phyloP scores from a whole-genome alignment of 2,329 filamentous ascomycete species.

The Incumbomyces delicatus region DNA sequence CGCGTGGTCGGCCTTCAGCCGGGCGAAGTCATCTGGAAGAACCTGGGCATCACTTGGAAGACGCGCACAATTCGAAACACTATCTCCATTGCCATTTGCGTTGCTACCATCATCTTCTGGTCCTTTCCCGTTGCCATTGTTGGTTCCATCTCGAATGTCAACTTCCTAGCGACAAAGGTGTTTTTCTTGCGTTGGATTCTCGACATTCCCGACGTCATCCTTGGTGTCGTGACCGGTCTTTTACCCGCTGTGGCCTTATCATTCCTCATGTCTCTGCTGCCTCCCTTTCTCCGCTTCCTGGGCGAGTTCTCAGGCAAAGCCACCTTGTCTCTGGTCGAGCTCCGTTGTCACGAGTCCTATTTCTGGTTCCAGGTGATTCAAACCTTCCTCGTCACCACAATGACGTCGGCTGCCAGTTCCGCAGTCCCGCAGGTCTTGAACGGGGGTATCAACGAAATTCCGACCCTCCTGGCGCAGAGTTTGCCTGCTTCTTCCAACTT shows the following conservation, averaged over 20 bases:
- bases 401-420: constrained; percentile 69
- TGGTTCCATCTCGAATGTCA: constrained; percentile 76
- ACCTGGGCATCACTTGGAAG: constrained; percentile 78
- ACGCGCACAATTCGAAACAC: constrained; percentile 66
- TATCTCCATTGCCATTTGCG: constrained; percentile 60
- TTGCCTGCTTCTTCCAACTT: constrained; percentile 84
- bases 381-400: constrained; percentile 77
- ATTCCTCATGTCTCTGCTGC: constrained; percentile 77
- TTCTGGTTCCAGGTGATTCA: constrained; percentile 70
- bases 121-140: constrained; percentile 67
- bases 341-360: constrained; percentile 84
- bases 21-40: constrained; percentile 75
- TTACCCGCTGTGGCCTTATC: constrained; percentile 70
- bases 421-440: constrained; percentile 54
- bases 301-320: constrained; percentile 74
- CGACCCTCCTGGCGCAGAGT: constrained; percentile 58
- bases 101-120: constrained; percentile 80
- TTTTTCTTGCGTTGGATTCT: constrained; percentile 66
- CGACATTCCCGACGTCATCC: constrained; percentile 57
- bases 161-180: constrained; percentile 49
- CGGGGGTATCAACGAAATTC: constrained; percentile 48
- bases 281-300: constrained; percentile 68
- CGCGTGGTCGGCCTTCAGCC: constrained; percentile 76
- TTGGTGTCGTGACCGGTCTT: constrained; percentile 76
- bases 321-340: constrained; percentile 67